Percentiles rank a stretch among this genome's conserved stretches.
Conservation (phyloP, 2,329 filamentous ascomycete genomes). For the Zasmidium cellare region DNA sequence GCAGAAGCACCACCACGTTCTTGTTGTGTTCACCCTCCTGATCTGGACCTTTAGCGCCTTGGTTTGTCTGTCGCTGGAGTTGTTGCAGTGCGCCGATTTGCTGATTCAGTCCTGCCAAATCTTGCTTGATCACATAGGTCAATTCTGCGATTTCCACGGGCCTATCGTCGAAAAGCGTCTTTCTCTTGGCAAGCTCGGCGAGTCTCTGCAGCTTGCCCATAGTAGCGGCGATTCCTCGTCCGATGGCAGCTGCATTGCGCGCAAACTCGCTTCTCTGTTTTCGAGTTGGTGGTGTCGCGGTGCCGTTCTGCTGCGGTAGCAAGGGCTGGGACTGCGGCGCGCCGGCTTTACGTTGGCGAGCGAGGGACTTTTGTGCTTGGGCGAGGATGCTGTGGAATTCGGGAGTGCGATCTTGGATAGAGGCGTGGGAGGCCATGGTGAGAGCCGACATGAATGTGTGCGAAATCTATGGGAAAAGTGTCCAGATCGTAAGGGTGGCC, state of each 20-base stretch:
- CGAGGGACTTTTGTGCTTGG: constrained; percentile 70
- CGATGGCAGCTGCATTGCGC: constrained; percentile 85
- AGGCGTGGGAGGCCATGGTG: constrained; percentile 56
- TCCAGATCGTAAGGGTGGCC: constrained; percentile 5
- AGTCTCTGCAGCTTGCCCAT: constrained; percentile 95
- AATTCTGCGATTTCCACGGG: constrained; percentile 96
- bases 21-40: constrained; percentile 98
- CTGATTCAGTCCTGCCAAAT: constrained; percentile 80
- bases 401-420: constrained; percentile 93
- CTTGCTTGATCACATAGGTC: constrained; percentile 97
- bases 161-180: constrained; percentile 95
- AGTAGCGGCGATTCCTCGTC: constrained; percentile 83
- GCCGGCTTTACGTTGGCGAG: constrained; percentile 69
- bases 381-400: constrained; percentile 92
- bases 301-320: constrained; percentile 60
- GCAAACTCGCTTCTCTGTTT: constrained; percentile 82
- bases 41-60: constrained; percentile 42
- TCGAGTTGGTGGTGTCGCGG: constrained; percentile 34
- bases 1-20: constrained; percentile 88
- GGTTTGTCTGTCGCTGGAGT: constrained; percentile 72
- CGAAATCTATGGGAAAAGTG: neutral
- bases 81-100: constrained; percentile 82
- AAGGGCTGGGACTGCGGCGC: constrained; percentile 75
- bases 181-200: constrained; percentile 89
- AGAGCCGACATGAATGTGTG: constrained; percentile 13